Percentiles rank a stretch among this genome's conserved stretches.
phyloP scores from a whole-genome alignment of 177 flowering plant genomes.

The Vitis hybrid region DNA sequence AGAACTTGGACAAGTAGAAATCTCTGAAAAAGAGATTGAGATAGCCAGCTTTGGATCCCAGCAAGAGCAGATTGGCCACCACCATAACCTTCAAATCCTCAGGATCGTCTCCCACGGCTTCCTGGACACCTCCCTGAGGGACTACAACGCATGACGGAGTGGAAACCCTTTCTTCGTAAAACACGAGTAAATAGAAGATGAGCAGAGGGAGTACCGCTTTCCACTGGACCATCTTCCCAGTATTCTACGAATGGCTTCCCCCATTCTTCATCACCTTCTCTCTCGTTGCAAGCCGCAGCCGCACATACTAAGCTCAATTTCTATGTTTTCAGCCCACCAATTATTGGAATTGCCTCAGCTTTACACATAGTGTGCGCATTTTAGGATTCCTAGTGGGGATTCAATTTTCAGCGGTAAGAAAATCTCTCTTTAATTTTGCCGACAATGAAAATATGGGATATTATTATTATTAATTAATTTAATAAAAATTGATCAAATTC shows the following conservation, averaged over 20 bases:
- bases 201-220: slow-evolving; percentile 34
- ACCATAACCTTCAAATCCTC: slow-evolving; percentile 66
- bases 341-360: too few relatives aligned
- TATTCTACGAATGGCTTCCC: neutral
- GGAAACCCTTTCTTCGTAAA: slow-evolving; percentile 42
- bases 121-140: slow-evolving; percentile 7
- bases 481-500: too few relatives aligned
- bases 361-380: too few relatives aligned
- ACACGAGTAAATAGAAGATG: slow-evolving; percentile 23
- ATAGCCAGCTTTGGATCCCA: slow-evolving; percentile 54
- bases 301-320: too few relatives aligned
- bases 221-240: slow-evolving; percentile 19
- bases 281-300: too few relatives aligned
- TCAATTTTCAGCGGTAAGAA: too few relatives aligned
- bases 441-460: too few relatives aligned
- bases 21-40: slow-evolving; percentile 45
- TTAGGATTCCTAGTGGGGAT: too few relatives aligned
- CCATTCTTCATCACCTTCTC: too few relatives aligned
- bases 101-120: neutral
- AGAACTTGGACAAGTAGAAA: slow-evolving; percentile 56
- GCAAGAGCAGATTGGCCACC: slow-evolving; percentile 53
- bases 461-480: too few relatives aligned
- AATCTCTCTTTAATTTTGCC: too few relatives aligned
- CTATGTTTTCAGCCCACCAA: too few relatives aligned
- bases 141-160: slow-evolving; percentile 44